Evolutionary conservation across 2,329 filamentous ascomycete species (phyloP).

Genomic region (Teratosphaeria nubilosa): DNA sequence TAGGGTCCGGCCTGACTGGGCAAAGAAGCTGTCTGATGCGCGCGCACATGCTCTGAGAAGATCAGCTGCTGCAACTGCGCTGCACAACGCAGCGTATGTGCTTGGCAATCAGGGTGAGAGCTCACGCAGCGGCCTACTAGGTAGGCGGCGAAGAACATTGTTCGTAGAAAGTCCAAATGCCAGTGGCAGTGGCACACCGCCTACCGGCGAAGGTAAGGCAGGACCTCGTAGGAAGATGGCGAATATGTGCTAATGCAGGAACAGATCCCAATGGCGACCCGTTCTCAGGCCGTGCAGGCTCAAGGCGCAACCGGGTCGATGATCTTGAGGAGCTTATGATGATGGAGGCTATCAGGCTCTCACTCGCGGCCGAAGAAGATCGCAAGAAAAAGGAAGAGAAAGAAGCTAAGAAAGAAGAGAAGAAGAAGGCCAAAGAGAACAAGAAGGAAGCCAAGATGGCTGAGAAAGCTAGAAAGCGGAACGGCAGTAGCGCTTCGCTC

Average conservation of each 20-base stretch:
- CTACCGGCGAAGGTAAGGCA: slow-evolving; percentile 22
- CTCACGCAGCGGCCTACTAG: slow-evolving; percentile 32
- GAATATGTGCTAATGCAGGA: neutral
- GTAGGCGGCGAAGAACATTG: slow-evolving; percentile 41
- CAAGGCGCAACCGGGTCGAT: slow-evolving; percentile 58
- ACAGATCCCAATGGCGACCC: slow-evolving; percentile 24
- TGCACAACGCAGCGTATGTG: slow-evolving; percentile 90
- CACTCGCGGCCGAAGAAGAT: slow-evolving; percentile 86
- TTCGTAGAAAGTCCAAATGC: slow-evolving; percentile 40
- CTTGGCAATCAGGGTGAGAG: slow-evolving; percentile 48
- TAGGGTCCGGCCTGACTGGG: slow-evolving; percentile 86
- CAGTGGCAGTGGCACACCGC: slow-evolving; percentile 36
- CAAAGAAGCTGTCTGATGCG: slow-evolving; percentile 75
- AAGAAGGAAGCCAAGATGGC: slow-evolving; percentile 54
- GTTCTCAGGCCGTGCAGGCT: slow-evolving; percentile 36
- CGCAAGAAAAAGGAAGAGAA: slow-evolving; percentile 78
- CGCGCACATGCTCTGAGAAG: slow-evolving; percentile 75
- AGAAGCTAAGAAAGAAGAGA: slow-evolving; percentile 69
- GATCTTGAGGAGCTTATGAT: slow-evolving; percentile 98
- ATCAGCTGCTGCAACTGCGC: slow-evolving; percentile 82
- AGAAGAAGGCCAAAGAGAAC: slow-evolving; percentile 74
- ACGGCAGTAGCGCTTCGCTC: slow-evolving; percentile 49
- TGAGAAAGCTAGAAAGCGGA: slow-evolving; percentile 54
- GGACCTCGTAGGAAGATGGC: neutral
- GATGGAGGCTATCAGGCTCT: slow-evolving; percentile 87